Evolutionary conservation across 495 filamentous ascomycete genomes (phyloP).

Genomic region (Annulohypoxylon moriforme): DNA sequence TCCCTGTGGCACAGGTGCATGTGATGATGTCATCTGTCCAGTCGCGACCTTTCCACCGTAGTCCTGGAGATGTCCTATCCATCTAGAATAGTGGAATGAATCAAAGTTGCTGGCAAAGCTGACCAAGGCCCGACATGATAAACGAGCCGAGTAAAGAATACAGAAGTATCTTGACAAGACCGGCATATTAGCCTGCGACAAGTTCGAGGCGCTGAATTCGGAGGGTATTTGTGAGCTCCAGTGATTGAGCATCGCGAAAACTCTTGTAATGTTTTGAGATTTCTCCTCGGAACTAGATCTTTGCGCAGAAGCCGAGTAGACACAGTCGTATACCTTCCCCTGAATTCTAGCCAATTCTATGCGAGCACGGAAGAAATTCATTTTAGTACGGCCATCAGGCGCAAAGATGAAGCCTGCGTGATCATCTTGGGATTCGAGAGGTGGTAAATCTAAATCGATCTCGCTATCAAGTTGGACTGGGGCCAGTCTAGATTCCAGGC

Average conservation of each 20-base stretch:
- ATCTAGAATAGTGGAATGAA: slow-evolving; percentile 8
- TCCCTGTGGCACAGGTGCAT: background rate
- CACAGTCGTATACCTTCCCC: slow-evolving; percentile 4
- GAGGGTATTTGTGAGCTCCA: background rate
- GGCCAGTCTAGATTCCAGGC: background rate
- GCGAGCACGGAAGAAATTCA: slow-evolving; percentile 10
- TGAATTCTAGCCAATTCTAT: slow-evolving; percentile 3
- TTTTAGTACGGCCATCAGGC: background rate
- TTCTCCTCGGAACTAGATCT: background rate
- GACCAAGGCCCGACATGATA: slow-evolving; percentile 4
- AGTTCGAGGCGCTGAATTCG: background rate
- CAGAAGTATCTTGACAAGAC: slow-evolving; percentile 5
- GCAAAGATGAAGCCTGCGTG: background rate
- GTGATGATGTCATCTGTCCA: background rate
- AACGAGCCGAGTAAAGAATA: background rate
- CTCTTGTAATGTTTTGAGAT: background rate
- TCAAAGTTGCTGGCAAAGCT: background rate
- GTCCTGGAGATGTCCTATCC: background rate
- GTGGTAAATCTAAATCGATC: background rate
- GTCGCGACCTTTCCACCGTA: background rate
- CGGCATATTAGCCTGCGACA: background rate
- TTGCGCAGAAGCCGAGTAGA: background rate
- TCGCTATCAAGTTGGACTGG: slow-evolving; percentile 1
- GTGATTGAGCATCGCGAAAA: background rate
- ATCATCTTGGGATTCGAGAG: background rate